Evolutionary conservation across 164 flowering plant genomes (phyloP), one percentile per base, ranked within the genome.

Genomic region (Nelumbo lutea): DNA sequence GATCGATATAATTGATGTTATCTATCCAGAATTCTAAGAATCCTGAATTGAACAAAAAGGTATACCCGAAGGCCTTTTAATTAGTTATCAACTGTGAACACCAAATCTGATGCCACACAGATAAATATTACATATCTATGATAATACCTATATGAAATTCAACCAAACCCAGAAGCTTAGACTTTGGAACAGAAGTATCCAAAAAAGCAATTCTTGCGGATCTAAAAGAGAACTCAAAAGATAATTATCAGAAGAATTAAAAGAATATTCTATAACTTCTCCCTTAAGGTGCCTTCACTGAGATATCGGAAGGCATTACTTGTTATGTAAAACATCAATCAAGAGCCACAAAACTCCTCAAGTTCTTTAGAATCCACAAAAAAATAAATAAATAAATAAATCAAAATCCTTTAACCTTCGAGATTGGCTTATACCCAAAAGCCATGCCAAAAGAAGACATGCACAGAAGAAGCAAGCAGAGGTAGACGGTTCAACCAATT

Each of bases 111-210:
- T 13, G 61, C 38, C 8, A 57, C 40, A 14, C 9, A 27, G 8
- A 50, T 50, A 53, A 53, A 2, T 4, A 11, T 53, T 53, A 55
- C 55, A 7, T 43, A 46, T 15, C 53, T 13, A 65, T 3, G 52
- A 52, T 38, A 14, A 51, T 39, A 14, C 68, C 10, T 14, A 45
- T 27, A 3, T 50, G 57, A 65, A 3, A 38, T 39, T 56, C n/a
- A 11, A 57, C 41, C 62, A 9, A 67, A 57, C 27, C 51, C 60
- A 13, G 42, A 67, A 57, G 62, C 57, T 38, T 47, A 58, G 47
- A 39, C 9, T n/a, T 40, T 64, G 47, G 46, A 13, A 4, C 13
- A 45, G 46, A 9, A 9, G 27, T 5, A 14, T 11, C 13, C 2
- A 44, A 11, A 56, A 15, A 43, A 9, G 38, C n/a, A n/a, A 3